Conservation (phyloP, 768 basidiomycete genomes). For the Chalciporus pseudorubinellus region DNA sequence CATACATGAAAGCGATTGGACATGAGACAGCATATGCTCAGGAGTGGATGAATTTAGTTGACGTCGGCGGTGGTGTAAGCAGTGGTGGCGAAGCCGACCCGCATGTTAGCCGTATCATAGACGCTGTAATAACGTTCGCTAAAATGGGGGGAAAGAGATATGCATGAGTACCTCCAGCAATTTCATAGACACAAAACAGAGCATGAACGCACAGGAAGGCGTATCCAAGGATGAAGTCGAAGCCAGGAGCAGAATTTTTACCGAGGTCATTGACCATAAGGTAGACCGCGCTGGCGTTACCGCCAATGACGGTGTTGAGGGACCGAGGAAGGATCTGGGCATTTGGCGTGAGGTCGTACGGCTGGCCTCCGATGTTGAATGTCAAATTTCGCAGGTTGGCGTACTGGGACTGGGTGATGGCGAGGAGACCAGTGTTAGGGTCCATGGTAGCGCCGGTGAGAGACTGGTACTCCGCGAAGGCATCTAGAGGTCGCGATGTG, state of each 20-base stretch:
- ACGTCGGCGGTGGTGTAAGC: slow-evolving; percentile 26
- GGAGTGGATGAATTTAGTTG: background rate
- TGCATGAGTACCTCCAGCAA: too few species aligned
- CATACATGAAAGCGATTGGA: too few species aligned
- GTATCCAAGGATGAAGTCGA: slow-evolving; percentile 20
- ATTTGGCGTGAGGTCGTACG: slow-evolving; percentile 20
- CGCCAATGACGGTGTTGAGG: slow-evolving; percentile 27
- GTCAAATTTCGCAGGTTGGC: slow-evolving; percentile 20
- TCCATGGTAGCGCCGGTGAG: slow-evolving; percentile 26
- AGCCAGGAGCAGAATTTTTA: slow-evolving; percentile 6
- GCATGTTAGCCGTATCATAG: slow-evolving; percentile 38
- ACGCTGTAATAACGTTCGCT: slow-evolving; percentile 45
- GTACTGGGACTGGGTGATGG: slow-evolving; percentile 21
- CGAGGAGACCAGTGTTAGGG: slow-evolving; percentile 23
- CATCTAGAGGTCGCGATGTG: slow-evolving; percentile 15
- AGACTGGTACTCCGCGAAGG: slow-evolving; percentile 19
- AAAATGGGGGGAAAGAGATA: background rate
- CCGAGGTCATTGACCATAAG: slow-evolving; percentile 22
- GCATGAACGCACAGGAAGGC: slow-evolving; percentile 8
- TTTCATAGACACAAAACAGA: background rate
- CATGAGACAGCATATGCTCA: too few species aligned
- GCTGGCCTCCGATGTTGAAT: slow-evolving; percentile 25
- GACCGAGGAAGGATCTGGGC: slow-evolving; percentile 31
- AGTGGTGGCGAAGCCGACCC: slow-evolving; percentile 42
- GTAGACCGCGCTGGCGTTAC: slow-evolving; percentile 18